These are phyloP conservation scores for Microsporum canis DNA, from an alignment of 2,329 filamentous ascomycete species.

Conservation along the genomic window DNA sequence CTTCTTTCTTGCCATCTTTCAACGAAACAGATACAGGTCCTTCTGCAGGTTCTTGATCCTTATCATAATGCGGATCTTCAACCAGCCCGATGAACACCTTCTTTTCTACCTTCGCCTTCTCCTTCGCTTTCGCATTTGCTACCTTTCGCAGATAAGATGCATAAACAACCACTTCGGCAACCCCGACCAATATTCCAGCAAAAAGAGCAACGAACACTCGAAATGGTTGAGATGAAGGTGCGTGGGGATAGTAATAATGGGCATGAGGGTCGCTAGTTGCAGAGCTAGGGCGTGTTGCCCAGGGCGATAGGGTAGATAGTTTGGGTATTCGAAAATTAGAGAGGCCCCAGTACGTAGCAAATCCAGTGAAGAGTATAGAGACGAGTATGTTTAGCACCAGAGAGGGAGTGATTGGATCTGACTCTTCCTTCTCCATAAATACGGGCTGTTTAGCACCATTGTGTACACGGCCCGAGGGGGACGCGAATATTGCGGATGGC, in stretches of 20 bases:
- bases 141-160: conserved; percentile 37
- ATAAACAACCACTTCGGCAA: conserved; percentile 39
- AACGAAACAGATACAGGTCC: not conserved
- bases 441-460: conserved; percentile 24
- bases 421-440: conserved; percentile 25
- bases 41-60: not conserved
- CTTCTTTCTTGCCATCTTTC: conserved; percentile 16
- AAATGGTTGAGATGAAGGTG: conserved; percentile 23
- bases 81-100: conserved; percentile 23
- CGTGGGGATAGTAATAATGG: conserved; percentile 12
- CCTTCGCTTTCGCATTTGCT: conserved; percentile 28
- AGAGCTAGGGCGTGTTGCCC: conserved; percentile 7
- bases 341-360: conserved; percentile 36
- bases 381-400: conserved; percentile 84
- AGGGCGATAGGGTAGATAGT: conserved; percentile 13
- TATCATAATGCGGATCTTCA: conserved; percentile 2
- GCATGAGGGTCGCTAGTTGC: conserved; percentile 5
- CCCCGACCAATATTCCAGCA: conserved; percentile 33
- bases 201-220: conserved; percentile 33
- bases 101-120: conserved; percentile 29
- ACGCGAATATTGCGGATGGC: conserved; percentile 37
- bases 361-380: conserved; percentile 61
- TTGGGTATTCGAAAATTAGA: conserved; percentile 27
- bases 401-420: conserved; percentile 36
- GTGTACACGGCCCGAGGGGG: conserved; percentile 40